Conservation (phyloP, 768 basidiomycete species). For the Boletus rubroflammeus region DNA sequence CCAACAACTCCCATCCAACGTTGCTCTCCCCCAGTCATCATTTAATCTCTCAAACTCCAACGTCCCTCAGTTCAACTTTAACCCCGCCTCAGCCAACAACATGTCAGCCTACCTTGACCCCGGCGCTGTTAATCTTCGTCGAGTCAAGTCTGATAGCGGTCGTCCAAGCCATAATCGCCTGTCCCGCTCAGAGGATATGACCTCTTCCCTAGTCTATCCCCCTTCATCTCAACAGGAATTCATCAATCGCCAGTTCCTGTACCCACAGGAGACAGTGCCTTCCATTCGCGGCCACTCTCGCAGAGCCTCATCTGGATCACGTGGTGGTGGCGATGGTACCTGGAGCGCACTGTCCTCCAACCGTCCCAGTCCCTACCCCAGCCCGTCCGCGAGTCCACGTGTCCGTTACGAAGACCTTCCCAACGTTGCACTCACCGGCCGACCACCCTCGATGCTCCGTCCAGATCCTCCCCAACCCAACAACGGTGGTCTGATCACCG, state of each 20-base stretch:
- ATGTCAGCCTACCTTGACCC: slow-evolving; percentile 39
- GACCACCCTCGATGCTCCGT: slow-evolving; percentile 23
- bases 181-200: slow-evolving; percentile 63
- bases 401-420: slow-evolving; percentile 51
- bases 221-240: slow-evolving; percentile 42
- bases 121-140: slow-evolving; percentile 39
- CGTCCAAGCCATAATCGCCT: slow-evolving; percentile 46
- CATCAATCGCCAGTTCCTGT: slow-evolving; percentile 42
- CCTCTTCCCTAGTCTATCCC: slow-evolving; percentile 29
- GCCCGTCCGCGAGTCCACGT: slow-evolving; percentile 62
- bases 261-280: slow-evolving; percentile 37
- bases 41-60: slow-evolving; percentile 28
- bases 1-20: slow-evolving; percentile 26
- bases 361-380: slow-evolving; percentile 62
- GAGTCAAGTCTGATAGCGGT: slow-evolving; percentile 46
- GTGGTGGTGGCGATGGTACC: slow-evolving; percentile 25
- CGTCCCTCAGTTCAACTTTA: slow-evolving; percentile 36
- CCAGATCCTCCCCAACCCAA: slow-evolving; percentile 13
- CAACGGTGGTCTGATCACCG: slow-evolving; percentile 1
- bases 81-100: slow-evolving; percentile 30
- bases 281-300: slow-evolving; percentile 42
- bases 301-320: slow-evolving; percentile 40
- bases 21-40: slow-evolving; percentile 23
- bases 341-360: slow-evolving; percentile 36
- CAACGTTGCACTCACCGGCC: slow-evolving; percentile 24